Evolutionary conservation across 495 filamentous ascomycete species (phyloP), one percentile per base, ranked within the genome.

Genomic region (Ascobolus immersus): DNA sequence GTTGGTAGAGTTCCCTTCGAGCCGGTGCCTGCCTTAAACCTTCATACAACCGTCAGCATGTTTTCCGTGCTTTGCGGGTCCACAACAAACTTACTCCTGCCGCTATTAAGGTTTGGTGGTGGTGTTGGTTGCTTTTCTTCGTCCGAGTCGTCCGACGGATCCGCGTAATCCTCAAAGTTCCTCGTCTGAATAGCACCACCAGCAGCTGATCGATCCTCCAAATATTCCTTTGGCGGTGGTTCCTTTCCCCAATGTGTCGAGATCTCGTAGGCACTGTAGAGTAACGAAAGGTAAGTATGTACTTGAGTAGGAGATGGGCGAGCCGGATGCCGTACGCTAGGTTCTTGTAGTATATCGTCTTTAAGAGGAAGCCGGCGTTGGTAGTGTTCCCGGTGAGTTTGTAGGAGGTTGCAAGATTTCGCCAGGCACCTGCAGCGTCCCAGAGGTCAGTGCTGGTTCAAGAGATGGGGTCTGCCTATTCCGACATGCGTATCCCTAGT

Each of bases 291-390:
- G 28, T 27, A n/a, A n/a, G 25, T 7, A 11, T 27, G 11, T 27
- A 21, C 18, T 25, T 13, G n/a, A 29, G 23, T 19, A 12, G 28
- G 4, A 21, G n/a, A 24, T 17, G 3, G 22, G 8, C 10, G 12
- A 10, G 31, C 27, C 49, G 27, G 11, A 12, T 2, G 5, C 46
- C 54, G 15, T 39, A 65, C 62, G 72, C 71, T 21, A 86, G 64
- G 41, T 81, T 71, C 42, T 73, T 74, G 58, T 82, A 84, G 53
- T 80, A 86, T 29, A 69, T 63, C 17, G 71, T 73, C 54, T 86
- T 86, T 30, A 84, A 50, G 15, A 65, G 59, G 50, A 80, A 84
- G 3, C 73, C 75, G 35, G 75, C 71, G 13, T 75, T 67, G 11
- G 69, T 60, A 38, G 74, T 73, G 35, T 64, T 60, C 17, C 59